These are phyloP conservation scores for Leptographium procerum DNA, from an alignment of 2,329 filamentous ascomycete genomes.

Conservation along the genomic window DNA sequence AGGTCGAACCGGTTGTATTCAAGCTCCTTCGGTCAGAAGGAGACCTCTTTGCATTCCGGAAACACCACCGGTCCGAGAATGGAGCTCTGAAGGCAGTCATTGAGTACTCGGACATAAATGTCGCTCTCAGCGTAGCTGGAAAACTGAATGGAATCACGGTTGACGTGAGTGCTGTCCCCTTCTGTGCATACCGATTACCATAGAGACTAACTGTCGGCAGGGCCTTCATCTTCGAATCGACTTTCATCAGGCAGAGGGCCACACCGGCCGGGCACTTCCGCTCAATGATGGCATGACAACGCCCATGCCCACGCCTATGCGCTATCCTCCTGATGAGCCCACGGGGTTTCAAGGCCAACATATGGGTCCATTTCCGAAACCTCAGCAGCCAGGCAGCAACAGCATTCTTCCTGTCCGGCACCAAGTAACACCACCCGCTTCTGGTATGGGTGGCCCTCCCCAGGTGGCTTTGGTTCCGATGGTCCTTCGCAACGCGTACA, in stretches of 20 bases:
- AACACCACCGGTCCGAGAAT: conserved; percentile 26
- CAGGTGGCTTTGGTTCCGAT: conserved; percentile 26
- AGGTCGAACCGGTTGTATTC: conserved; percentile 27
- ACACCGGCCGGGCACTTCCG: conserved; percentile 2
- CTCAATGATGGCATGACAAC: conserved; percentile 9
- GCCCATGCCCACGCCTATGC: conserved; percentile 12
- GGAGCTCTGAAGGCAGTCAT: conserved; percentile 35
- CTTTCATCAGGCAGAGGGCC: conserved; percentile 8
- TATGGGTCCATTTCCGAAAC: not conserved
- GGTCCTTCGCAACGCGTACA: conserved; percentile 21
- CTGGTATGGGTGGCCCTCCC: conserved; percentile 18
- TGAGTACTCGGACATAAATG: conserved; percentile 40
- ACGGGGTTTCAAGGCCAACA: not conserved
- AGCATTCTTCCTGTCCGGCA: conserved; percentile 4
- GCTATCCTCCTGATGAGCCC: conserved; percentile 6
- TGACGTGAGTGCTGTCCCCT: conserved; percentile 20
- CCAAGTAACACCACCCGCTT: conserved; percentile 8
- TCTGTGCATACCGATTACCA: too few species aligned
- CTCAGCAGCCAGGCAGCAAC: not conserved
- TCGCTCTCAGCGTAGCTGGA: conserved; percentile 28
- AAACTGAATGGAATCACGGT: conserved; percentile 27
- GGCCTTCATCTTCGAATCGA: conserved; percentile 10
- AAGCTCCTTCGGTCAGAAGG: conserved; percentile 34
- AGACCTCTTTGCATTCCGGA: conserved; percentile 40
- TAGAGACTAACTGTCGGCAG: conserved; percentile 2